Conservation (phyloP, 2,329 filamentous ascomycete genomes). For the Orbilia oligospora region DNA sequence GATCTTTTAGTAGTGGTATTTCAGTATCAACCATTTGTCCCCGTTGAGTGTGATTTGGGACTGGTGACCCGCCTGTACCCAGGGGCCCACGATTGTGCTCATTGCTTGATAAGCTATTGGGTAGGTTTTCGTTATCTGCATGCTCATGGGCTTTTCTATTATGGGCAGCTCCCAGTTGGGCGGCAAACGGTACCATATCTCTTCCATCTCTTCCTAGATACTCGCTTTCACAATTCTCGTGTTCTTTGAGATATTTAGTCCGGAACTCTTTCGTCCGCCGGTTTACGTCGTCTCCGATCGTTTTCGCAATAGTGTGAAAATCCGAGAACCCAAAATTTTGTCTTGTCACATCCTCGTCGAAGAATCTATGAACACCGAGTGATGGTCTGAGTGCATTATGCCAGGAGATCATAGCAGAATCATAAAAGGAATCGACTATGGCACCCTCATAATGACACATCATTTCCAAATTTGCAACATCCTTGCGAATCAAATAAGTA, state of each 20-base stretch:
- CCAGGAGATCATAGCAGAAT: constrained; percentile 81
- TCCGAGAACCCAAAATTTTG: constrained; percentile 45
- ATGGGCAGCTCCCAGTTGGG: constrained; percentile 17
- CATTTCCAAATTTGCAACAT: constrained; percentile 87
- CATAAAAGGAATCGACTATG: constrained; percentile 82
- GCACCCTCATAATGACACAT: constrained; percentile 81
- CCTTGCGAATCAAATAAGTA: constrained; percentile 66
- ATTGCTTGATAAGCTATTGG: background rate
- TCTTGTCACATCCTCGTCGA: constrained; percentile 30
- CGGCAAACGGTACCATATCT: constrained; percentile 42
- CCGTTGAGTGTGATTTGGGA: background rate
- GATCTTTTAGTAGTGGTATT: constrained; percentile 1
- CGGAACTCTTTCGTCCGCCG: constrained; percentile 20
- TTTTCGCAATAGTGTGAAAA: constrained; percentile 32
- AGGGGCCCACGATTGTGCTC: constrained; percentile 17
- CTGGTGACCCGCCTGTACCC: constrained; percentile 32
- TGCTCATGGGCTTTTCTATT: no score
- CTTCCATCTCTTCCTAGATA: constrained; percentile 43
- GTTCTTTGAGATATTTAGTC: constrained; percentile 22
- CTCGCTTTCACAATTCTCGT: constrained; percentile 7
- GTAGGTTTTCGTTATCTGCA: background rate
- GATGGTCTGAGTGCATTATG: constrained; percentile 74
- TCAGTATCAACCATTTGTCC: background rate
- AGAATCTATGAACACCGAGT: constrained; percentile 71
- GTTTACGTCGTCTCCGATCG: constrained; percentile 7